phyloP scores from a whole-genome alignment of 495 filamentous ascomycete genomes.

The Penicillium diatomitis region DNA sequence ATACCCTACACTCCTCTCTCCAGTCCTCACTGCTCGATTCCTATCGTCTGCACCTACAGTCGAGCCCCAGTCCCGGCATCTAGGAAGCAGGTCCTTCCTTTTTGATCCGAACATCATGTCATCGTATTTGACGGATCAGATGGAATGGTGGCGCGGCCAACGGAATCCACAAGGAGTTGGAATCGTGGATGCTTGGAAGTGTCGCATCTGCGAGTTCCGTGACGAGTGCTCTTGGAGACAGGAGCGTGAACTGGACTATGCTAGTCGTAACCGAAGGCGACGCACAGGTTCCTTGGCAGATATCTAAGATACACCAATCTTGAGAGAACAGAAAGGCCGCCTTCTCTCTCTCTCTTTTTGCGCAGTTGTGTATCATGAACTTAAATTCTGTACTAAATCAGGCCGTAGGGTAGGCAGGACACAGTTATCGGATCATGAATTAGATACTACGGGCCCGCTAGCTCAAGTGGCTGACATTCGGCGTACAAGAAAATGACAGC shows the following conservation, averaged over 20 bases:
- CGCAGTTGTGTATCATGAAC: too few species aligned
- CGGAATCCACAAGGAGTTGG: constrained; percentile 67
- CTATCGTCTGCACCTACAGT: constrained; percentile 26
- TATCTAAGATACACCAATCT: constrained; percentile 1
- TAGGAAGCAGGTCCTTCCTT: constrained; percentile 61
- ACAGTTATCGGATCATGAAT: too few species aligned
- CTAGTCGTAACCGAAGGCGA: constrained; percentile 20
- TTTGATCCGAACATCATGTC: constrained; percentile 56
- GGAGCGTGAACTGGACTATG: constrained; percentile 41
- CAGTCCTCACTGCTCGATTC: constrained; percentile 38
- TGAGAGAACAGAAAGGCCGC: background rate
- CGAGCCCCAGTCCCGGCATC: constrained; percentile 32
- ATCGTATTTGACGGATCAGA: constrained; percentile 54
- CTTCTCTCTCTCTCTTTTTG: too few species aligned
- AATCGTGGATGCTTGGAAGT: constrained; percentile 91
- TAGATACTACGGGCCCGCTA: too few species aligned
- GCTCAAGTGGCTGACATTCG: too few species aligned
- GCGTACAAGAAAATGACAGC: too few species aligned
- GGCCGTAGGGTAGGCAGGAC: too few species aligned
- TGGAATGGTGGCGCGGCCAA: constrained; percentile 85
- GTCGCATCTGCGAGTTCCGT: constrained; percentile 54
- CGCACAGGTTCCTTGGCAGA: constrained; percentile 8
- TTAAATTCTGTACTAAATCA: too few species aligned
- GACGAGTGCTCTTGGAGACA: constrained; percentile 55
- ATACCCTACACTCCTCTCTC: constrained; percentile 40